These are phyloP conservation scores for Puccinia hordei DNA, from an alignment of 1,284 basidiomycete species.

Conservation along the genomic window DNA sequence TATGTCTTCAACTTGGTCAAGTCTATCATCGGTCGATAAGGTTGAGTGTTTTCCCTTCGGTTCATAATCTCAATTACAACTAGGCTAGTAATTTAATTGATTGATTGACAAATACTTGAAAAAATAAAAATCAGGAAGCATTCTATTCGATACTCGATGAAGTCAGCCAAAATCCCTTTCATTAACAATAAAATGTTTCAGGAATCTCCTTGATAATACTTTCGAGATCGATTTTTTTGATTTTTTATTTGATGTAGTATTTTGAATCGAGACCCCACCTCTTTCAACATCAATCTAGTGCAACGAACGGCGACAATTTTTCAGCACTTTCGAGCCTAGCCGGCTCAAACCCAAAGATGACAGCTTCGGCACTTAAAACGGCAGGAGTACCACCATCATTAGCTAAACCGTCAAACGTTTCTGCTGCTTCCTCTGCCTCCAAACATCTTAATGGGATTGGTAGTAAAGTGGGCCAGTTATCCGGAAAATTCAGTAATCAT, in stretches of 20 bases:
- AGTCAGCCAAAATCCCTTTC: neutral
- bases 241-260: conserved; percentile 20
- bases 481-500: conserved; percentile 42
- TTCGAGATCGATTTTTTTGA: neutral
- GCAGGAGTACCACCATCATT: conserved; percentile 41
- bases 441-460: conserved; percentile 35
- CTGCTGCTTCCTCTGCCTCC: conserved; percentile 22
- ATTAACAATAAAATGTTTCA: neutral
- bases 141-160: conserved; percentile 51
- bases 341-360: conserved; percentile 30
- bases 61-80: neutral
- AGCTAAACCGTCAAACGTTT: conserved; percentile 42
- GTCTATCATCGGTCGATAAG: conserved; percentile 42
- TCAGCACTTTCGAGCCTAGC: conserved; percentile 23
- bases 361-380: conserved; percentile 40
- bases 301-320: conserved; percentile 10
- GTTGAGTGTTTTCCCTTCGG: conserved; percentile 13
- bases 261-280: conserved; percentile 47
- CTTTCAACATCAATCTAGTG: conserved; percentile 27
- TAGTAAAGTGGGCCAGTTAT: conserved; percentile 42
- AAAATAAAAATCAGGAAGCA: conserved; percentile 29
- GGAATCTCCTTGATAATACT: no score
- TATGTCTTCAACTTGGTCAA: conserved; percentile 48
- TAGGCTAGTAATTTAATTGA: no score
- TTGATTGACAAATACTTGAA: neutral